A percentile compares a stretch with the other conserved stretches of the same genome.
phyloP scores from a whole-genome alignment of 2,329 filamentous ascomycete species.

The Cryphonectria parasitica region DNA sequence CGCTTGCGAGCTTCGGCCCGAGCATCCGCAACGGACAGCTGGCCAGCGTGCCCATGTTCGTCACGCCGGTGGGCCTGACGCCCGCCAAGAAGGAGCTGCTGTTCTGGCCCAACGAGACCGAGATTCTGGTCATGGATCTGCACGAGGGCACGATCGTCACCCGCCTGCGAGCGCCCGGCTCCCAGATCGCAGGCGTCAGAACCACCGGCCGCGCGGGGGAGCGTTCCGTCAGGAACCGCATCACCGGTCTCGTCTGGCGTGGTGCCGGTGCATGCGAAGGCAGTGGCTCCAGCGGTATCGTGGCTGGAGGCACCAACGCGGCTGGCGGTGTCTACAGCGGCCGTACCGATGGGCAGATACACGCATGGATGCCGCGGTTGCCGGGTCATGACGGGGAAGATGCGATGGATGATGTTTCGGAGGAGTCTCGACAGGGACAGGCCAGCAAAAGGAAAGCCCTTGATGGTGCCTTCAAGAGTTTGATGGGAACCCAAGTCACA shows the following conservation, averaged over 20 bases:
- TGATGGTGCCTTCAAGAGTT: slow-evolving; percentile 76
- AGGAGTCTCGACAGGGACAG: slow-evolving; percentile 53
- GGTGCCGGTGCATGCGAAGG: slow-evolving; percentile 59
- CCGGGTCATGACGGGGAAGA: slow-evolving; percentile 47
- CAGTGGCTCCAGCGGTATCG: slow-evolving; percentile 59
- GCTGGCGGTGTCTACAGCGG: slow-evolving; percentile 72
- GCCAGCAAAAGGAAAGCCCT: slow-evolving; percentile 77
- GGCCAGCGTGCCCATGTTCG: slow-evolving; percentile 63
- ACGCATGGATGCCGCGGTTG: slow-evolving; percentile 72
- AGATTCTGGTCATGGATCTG: slow-evolving; percentile 80
- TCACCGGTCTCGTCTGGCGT: slow-evolving; percentile 77
- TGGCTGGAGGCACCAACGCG: slow-evolving; percentile 60
- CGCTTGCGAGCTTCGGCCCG: slow-evolving; percentile 84
- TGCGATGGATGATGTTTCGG: slow-evolving; percentile 42
- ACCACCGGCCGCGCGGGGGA: slow-evolving; percentile 51
- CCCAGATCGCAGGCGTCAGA: slow-evolving; percentile 50
- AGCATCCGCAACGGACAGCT: slow-evolving; percentile 74
- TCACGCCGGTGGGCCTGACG: slow-evolving; percentile 64
- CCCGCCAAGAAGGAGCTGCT: slow-evolving; percentile 65
- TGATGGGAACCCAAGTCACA: slow-evolving; percentile 74
- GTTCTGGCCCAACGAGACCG: slow-evolving; percentile 79
- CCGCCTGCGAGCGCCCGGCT: slow-evolving; percentile 69
- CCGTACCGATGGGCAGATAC: slow-evolving; percentile 82
- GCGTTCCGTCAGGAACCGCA: slow-evolving; percentile 65
- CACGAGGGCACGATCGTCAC: slow-evolving; percentile 76